Base-by-base conservation (phyloP, 176 grass and related monocot species). In the Aegilops sharonensis region DNA sequence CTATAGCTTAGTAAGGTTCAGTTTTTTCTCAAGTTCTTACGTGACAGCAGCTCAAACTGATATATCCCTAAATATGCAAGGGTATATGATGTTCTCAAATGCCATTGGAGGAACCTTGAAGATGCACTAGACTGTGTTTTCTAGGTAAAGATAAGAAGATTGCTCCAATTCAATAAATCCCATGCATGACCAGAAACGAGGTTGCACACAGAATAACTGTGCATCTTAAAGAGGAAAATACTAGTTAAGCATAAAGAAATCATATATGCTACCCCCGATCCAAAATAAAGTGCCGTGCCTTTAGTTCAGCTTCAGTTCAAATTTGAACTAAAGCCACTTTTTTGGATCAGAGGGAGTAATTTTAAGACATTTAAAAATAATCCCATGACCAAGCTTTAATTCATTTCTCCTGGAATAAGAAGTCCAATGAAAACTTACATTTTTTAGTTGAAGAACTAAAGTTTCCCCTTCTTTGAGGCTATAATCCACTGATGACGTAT, bases 401-500 rank as follows among this genome's bases (percentile, higher is more conserved):
- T 68, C 23, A 75, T 80, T 83, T 15, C 1, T 52, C 50, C 72
- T 25, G 84, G 64, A 13, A 74, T 63, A 75, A 59, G 17, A 47
- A 32, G 54, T 60, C 25, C 5, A 48, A 72, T 21, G 23, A 15
- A 81, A 83, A 39, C 91, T 94, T 91, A 99, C 94, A 88, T 92
- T 99, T 90, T 96, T 99, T 4, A 99, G 82, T 39, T 99, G 94
- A 64, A 99, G 92, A 86, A 96, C 94, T 88, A 99, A 90, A 68
- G 97, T 99, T 92, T 99, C 97, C 36, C 97, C 97, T 90, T 99
- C 94, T 89, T 99, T 99, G 71, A 99, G 92, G 81, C 97, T 99
- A 62, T 99, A 99, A 85, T 99, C 97, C 77, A 99, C 87, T 77
- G 94, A 91, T 50, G 92, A 96, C 83, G 89, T 79, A 35, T 87